Conservation (phyloP, 306 rosid species). For the Elaeagnus macrophylla region DNA sequence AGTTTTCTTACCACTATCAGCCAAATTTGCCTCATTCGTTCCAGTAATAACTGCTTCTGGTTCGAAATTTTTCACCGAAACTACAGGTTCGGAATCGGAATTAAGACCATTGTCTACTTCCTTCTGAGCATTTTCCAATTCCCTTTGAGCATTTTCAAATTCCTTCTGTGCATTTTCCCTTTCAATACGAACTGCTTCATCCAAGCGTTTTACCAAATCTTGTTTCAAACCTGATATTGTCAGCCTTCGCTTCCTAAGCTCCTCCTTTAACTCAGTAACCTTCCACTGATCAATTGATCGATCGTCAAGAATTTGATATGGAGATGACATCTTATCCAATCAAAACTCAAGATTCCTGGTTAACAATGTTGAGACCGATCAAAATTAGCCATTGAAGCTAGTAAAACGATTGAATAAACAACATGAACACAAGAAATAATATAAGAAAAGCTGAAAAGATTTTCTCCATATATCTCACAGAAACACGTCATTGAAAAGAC, state of each 20-base stretch:
- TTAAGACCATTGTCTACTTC: constrained; percentile 28
- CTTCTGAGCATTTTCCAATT: no score
- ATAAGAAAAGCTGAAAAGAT: no score
- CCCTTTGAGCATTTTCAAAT: no score
- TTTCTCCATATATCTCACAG: no score
- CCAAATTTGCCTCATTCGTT: constrained; percentile 11
- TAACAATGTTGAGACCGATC: not conserved
- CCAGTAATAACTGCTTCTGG: constrained; percentile 15
- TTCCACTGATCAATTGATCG: constrained; percentile 84
- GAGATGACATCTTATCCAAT: constrained; percentile 55
- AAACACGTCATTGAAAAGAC: no score
- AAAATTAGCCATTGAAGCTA: not conserved
- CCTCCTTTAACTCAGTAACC: constrained; percentile 86
- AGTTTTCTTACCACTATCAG: constrained; percentile 18
- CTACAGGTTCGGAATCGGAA: constrained; percentile 11
- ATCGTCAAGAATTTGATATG: constrained; percentile 54
- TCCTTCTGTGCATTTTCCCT: constrained; percentile 32
- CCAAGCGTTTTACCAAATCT: constrained; percentile 74
- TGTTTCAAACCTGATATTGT: constrained; percentile 76
- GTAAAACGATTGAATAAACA: not conserved
- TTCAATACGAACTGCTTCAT: constrained; percentile 56
- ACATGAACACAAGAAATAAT: no score
- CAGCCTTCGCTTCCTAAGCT: constrained; percentile 70
- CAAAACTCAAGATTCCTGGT: constrained; percentile 38
- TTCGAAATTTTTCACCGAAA: constrained; percentile 20